Evolutionary conservation across 441 rosid genomes (phyloP).

Genomic region (Daphne laureola): DNA sequence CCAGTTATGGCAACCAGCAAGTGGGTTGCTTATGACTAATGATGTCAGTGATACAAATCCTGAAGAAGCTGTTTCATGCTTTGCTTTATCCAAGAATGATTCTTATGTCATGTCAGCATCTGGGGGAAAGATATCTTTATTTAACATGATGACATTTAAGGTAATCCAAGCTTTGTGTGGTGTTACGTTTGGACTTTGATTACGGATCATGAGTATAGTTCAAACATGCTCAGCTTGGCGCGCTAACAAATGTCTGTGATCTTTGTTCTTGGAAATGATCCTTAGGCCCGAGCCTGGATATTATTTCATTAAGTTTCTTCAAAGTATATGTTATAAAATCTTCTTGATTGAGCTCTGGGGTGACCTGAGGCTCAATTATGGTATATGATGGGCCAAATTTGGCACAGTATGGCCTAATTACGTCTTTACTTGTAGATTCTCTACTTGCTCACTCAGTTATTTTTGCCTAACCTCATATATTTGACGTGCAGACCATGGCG

Average conservation of each 20-base stretch:
- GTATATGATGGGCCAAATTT: too few species aligned
- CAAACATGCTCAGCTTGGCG: too few species aligned
- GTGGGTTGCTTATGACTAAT: slow-evolving; percentile 74
- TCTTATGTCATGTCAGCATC: slow-evolving; percentile 90
- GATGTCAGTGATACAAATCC: slow-evolving; percentile 56
- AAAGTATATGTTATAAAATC: too few species aligned
- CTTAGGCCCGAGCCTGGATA: background rate
- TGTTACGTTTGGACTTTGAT: background rate
- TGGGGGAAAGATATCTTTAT: slow-evolving; percentile 85
- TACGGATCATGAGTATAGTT: background rate
- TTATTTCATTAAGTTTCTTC: slow-evolving; percentile 4
- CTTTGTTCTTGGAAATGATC: too few species aligned
- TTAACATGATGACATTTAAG: slow-evolving; percentile 92
- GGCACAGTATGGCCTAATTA: background rate
- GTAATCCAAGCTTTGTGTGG: slow-evolving; percentile 23
- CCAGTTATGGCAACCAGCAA: slow-evolving; percentile 79
- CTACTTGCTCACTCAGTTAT: slow-evolving; percentile 1
- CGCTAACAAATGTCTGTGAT: too few species aligned
- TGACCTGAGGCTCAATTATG: too few species aligned
- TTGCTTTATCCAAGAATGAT: slow-evolving; percentile 85
- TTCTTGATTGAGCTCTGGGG: too few species aligned
- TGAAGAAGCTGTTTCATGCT: slow-evolving; percentile 77
- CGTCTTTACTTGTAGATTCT: background rate
- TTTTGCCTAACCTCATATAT: too few species aligned
- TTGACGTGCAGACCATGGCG: slow-evolving; percentile 62